These are phyloP conservation scores for Xylaria sp. DNA, from an alignment of 2,329 filamentous ascomycete genomes.

Conservation along the genomic window DNA sequence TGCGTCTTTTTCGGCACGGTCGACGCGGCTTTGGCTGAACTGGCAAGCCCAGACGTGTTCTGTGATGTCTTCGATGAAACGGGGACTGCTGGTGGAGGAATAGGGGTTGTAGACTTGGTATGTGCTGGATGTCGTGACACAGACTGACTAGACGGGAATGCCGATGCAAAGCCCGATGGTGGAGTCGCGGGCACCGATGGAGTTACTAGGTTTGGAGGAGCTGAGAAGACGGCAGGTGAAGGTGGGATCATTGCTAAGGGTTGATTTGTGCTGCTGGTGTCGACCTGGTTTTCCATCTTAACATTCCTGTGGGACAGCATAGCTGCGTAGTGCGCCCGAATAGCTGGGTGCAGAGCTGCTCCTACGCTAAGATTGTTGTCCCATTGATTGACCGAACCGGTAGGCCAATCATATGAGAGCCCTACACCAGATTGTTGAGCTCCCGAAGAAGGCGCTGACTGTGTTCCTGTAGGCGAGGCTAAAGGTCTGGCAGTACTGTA, in stretches of 20 bases:
- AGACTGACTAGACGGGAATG: slow-evolving; percentile 19
- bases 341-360: slow-evolving; percentile 48
- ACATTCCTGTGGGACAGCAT: slow-evolving; percentile 45
- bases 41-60: slow-evolving; percentile 8
- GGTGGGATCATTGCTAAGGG: slow-evolving; percentile 23
- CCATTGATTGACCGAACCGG: slow-evolving; percentile 30
- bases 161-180: slow-evolving; percentile 16
- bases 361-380: slow-evolving; percentile 31
- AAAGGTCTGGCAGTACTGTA: slow-evolving; percentile 12
- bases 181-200: slow-evolving; percentile 10
- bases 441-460: slow-evolving; percentile 24
- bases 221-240: slow-evolving; percentile 10
- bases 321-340: slow-evolving; percentile 48
- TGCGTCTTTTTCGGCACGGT: slow-evolving; percentile 44
- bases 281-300: slow-evolving; percentile 32
- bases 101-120: slow-evolving; percentile 34
- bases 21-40: slow-evolving; percentile 28
- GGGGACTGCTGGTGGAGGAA: slow-evolving; percentile 30
- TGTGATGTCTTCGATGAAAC: slow-evolving; percentile 14
- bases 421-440: slow-evolving; percentile 15
- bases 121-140: slow-evolving; percentile 11
- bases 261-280: slow-evolving; percentile 12
- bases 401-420: slow-evolving; percentile 23
- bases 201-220: slow-evolving; percentile 5
- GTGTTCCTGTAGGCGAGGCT: slow-evolving; percentile 1